phyloP scores from a whole-genome alignment of 345 rosid species.

The Melaleuca alternifolia region DNA sequence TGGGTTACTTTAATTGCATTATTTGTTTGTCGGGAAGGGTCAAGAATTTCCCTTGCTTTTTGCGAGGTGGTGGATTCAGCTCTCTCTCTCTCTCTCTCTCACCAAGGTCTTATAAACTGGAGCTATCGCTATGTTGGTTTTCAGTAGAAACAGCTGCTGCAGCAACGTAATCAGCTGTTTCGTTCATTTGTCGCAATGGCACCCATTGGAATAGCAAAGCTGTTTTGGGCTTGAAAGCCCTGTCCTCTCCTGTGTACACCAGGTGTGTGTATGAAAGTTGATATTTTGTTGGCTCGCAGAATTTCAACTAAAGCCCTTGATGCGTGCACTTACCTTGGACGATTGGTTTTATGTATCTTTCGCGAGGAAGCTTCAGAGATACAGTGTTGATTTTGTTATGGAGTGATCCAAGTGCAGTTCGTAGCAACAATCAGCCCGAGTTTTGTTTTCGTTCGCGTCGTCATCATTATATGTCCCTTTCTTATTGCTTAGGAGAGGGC shows the following conservation, averaged over 20 bases:
- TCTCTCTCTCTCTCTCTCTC: neutral
- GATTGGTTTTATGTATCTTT: neutral
- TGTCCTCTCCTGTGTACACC: neutral
- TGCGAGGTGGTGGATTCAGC: neutral
- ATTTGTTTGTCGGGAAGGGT: neutral
- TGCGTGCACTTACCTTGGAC: neutral
- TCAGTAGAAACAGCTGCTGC: slow-evolving; percentile 15
- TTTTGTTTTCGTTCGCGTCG: neutral
- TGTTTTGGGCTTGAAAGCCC: slow-evolving; percentile 33
- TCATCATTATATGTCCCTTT: neutral
- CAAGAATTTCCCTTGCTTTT: slow-evolving; percentile 2
- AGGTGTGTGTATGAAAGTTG: neutral
- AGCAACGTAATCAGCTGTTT: slow-evolving; percentile 30
- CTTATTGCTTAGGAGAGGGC: neutral
- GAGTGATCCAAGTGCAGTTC: neutral
- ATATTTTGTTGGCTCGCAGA: neutral
- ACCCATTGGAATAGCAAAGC: slow-evolving; percentile 58
- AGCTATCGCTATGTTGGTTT: slow-evolving; percentile 46
- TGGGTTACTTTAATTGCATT: neutral
- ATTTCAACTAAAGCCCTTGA: neutral
- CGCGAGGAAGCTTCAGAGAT: neutral
- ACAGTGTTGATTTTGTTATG: neutral
- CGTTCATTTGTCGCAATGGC: slow-evolving; percentile 89
- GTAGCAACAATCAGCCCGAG: neutral
- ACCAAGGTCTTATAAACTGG: slow-evolving; percentile 14